Percentiles rank a stretch among this genome's conserved stretches.
phyloP scores from a whole-genome alignment of 2,329 filamentous ascomycete species.

The Penicillium sp. region DNA sequence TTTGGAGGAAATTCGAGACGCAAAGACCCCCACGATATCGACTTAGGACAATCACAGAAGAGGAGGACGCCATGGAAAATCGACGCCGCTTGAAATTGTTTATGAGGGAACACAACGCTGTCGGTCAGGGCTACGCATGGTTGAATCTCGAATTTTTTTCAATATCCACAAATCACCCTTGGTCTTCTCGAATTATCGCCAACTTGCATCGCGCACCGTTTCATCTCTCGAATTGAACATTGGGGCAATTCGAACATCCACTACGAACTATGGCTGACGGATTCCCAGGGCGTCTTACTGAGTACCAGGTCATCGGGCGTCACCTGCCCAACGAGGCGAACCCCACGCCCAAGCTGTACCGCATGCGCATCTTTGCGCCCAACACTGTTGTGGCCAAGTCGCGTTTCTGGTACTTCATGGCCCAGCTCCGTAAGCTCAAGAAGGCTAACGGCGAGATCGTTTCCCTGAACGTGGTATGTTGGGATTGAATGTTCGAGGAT shows the following conservation, averaged over 20 bases:
- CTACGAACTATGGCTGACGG: slow-evolving; percentile 31
- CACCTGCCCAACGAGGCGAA: slow-evolving; percentile 97
- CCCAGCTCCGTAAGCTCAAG: slow-evolving; percentile 99
- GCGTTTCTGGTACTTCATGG: slow-evolving; percentile 99
- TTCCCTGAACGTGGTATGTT: slow-evolving; percentile 85
- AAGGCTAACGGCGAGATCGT: slow-evolving; percentile 99
- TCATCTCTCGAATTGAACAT: slow-evolving; percentile 8
- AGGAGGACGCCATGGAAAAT: slow-evolving; percentile 2
- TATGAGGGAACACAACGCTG: slow-evolving; percentile 5
- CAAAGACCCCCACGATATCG: slow-evolving; percentile 11
- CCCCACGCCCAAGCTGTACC: slow-evolving; percentile 97
- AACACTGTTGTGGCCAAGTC: slow-evolving; percentile 99
- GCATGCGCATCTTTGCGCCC: slow-evolving; percentile 99
- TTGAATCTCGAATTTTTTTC: slow-evolving; percentile 15
- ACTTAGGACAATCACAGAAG: not conserved
- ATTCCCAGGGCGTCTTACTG: slow-evolving; percentile 88
- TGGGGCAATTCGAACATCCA: not conserved
- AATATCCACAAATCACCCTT: slow-evolving; percentile 12
- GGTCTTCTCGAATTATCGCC: slow-evolving; percentile 6
- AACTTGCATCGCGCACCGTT: slow-evolving; percentile 17
- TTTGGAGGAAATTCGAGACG: slow-evolving; percentile 21
- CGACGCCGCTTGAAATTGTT: not conserved
- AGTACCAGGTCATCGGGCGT: slow-evolving; percentile 99
- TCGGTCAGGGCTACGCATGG: slow-evolving; percentile 4
- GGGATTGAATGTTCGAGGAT: not conserved